Conservation (phyloP, 2,329 filamentous ascomycete genomes). For the Neonectria coccinea region DNA sequence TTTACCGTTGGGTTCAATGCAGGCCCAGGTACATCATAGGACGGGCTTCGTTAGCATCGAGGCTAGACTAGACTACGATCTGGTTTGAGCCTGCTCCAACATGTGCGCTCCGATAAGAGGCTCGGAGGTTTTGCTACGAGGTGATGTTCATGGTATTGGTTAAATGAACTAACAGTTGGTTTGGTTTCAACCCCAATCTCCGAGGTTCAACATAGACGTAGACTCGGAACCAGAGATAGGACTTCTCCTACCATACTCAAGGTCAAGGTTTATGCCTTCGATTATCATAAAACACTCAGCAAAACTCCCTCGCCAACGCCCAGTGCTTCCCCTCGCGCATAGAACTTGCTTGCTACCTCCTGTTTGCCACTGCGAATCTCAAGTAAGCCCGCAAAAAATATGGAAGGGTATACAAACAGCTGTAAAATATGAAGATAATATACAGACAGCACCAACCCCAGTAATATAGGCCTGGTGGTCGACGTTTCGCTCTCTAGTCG, state of each 20-base stretch:
- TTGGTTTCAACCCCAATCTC: neutral
- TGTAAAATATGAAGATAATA: constrained; percentile 3
- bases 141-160: neutral
- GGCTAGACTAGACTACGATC: neutral
- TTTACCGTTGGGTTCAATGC: neutral
- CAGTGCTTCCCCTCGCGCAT: no score
- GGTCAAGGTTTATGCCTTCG: neutral
- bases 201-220: neutral
- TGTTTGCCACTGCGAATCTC: neutral
- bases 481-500: constrained; percentile 10
- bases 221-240: neutral
- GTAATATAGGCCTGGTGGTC: constrained; percentile 1
- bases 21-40: neutral
- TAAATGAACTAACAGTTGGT: neutral
- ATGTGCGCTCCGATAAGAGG: neutral
- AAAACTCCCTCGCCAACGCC: neutral
- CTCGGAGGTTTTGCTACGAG: neutral
- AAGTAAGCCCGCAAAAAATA: neutral
- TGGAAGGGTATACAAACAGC: neutral
- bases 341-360: no score
- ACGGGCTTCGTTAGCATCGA: neutral
- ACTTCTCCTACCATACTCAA: neutral
- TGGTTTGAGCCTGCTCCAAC: neutral
- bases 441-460: constrained; percentile 11
- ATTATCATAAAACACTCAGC: neutral